Base-by-base conservation (phyloP, 108 stramenopile genomes). In the Stephanodiscus triporus region DNA sequence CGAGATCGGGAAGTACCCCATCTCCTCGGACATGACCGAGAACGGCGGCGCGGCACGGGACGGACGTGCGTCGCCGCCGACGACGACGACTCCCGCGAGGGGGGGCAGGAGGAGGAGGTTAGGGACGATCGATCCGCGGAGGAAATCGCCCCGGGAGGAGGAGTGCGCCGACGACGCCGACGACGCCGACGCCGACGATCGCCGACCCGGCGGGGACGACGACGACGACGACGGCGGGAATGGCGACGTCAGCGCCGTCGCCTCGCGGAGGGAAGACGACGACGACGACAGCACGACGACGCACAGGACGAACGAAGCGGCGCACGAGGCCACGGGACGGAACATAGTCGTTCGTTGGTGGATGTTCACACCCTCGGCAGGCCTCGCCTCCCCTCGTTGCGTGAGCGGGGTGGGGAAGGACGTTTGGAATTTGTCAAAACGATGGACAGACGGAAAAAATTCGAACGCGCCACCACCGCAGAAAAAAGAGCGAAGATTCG, bases 11-110 rank as follows among this genome's bases (percentile, higher is more conserved):
- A 92, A 95, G 57, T 92, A 95, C 37, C 94, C 94, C 56, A 95
- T 60, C 73, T 95, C 94, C 83, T 95, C 91, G 54, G 91, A 90
- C 80, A 95, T 95, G 9, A 95, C 80, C 27, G 89, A 83, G 58
- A 91, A 91, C 11, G 91, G 94, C 57, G 94, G 90, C 34, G 90
- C 90, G 9, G 93, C 89, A 7, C 63, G 26, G 2, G 85, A 80
- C 38, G 81, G 53, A 27, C 9, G 53, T 2, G 53, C 23, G 9
- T 24, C 10, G 24, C 1, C 23, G 24, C 4, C 26, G 1, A 54
- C 26, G 23, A 23, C 36, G 26, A 42, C 56, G 17, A 42, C 27
- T 19, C 30, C 13, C 8, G 60, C 26, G 26, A 75, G 11, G 34
- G 74, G 29, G 11, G 50, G 32, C 17, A 51, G 9, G 36, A n/a